Conservation (phyloP, 257 asterid species). For the Apocynum venetum region DNA sequence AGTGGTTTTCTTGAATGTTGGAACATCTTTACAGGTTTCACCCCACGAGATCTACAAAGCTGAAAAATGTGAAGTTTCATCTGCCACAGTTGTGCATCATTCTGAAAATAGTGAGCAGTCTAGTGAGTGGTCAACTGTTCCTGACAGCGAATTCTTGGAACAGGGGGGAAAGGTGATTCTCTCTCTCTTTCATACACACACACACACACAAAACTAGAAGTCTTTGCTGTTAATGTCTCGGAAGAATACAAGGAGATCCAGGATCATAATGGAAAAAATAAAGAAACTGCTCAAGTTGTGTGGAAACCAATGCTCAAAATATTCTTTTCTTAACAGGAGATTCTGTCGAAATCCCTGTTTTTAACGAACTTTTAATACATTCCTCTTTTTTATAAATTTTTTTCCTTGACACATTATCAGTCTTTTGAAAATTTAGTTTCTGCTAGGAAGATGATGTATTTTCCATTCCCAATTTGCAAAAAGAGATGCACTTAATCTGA, state of each 20-base stretch:
- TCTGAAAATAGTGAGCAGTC: slow-evolving; percentile 42
- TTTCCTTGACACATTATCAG: not conserved
- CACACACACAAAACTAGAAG: not conserved
- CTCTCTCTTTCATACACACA: slow-evolving; percentile 1
- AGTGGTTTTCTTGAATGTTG: slow-evolving; percentile 1
- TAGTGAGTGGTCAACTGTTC: slow-evolving; percentile 35
- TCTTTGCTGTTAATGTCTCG: not conserved
- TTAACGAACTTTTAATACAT: not conserved
- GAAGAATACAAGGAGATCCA: not conserved
- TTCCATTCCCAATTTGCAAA: not conserved
- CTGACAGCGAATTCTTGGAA: slow-evolving; percentile 32
- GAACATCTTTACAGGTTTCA: slow-evolving; percentile 46
- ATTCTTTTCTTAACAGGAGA: not conserved
- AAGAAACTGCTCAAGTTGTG: not conserved
- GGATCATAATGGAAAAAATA: not conserved
- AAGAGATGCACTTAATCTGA: not conserved
- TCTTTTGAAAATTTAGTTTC: not conserved
- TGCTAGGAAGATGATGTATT: not conserved
- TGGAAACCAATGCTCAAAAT: not conserved
- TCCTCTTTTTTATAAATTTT: not conserved
- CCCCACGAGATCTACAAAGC: slow-evolving; percentile 69
- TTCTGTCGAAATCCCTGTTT: not conserved
- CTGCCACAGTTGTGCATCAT: slow-evolving; percentile 22
- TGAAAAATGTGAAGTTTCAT: slow-evolving; percentile 55
- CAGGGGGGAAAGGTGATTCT: slow-evolving; percentile 41